Base-by-base conservation (phyloP, 2,329 filamentous ascomycete genomes). In the Sarocladium oryzae region DNA sequence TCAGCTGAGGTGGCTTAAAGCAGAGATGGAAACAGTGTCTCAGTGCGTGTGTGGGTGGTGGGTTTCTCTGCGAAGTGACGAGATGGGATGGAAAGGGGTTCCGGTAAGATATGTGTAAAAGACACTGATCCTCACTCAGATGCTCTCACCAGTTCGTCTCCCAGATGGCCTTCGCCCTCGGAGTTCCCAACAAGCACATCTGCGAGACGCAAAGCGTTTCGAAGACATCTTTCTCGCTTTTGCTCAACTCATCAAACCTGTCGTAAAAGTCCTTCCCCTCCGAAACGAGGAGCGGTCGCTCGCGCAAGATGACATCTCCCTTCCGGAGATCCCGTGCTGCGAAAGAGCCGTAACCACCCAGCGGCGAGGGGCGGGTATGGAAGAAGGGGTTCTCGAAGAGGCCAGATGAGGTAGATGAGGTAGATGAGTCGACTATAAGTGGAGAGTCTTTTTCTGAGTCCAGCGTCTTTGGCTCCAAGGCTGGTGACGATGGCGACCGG, bases 341-440 rank as follows among this genome's bases (percentile, higher is more conserved):
- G 43, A 79, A 78, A 0, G 66, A 70, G 0, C 77, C 77, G 40
- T 70, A 67, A 1, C 77, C 76, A 0, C 69, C 69, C 1, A 74
- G 61, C 0, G 54, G 45, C 0, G 75, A 78, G 9, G 57, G 58
- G 2, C 61, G 65, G 5, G 80, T 58, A 10, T 65, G 56, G 35
- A 80, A 69, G 52, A 57, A 66, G 0, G 63, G 58, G 53, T 77
- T 77, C 20, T 49, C 21, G n/a, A 16, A 32, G n/a, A n/a, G n/a
- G n/a, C n/a, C n/a, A n/a, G n/a, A n/a, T n/a, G n/a, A n/a, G n/a
- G n/a, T n/a, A n/a, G n/a, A n/a, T 26, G 26, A 6, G 6, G 26
- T 49, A 30, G 45, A 33, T 35, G 15, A 13, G 5, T 28, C 26
- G 26, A 20, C 10, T 5, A 40, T 40, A 23, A 20, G 37, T 40